phyloP scores from a whole-genome alignment of 257 asterid species.

The Nicotiana otophora region DNA sequence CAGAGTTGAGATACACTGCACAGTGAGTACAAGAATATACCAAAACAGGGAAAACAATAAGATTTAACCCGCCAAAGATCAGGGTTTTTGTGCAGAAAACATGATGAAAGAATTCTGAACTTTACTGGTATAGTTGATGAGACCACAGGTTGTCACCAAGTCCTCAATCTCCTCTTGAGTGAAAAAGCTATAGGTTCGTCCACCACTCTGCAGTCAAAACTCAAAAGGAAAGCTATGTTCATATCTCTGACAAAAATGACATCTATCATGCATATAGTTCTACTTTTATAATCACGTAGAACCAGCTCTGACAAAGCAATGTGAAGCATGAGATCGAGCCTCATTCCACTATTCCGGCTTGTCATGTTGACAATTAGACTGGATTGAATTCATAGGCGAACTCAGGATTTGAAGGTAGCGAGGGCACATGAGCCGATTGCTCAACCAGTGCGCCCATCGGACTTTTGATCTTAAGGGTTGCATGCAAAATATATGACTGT shows the following conservation, averaged over 20 bases:
- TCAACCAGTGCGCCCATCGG: too few species aligned
- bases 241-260: neutral
- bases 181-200: constrained; percentile 43
- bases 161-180: constrained; percentile 84
- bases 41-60: neutral
- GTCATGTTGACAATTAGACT: neutral
- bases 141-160: constrained; percentile 72
- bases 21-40: neutral
- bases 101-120: constrained; percentile 71
- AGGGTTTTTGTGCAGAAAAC: constrained; percentile 84
- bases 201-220: constrained; percentile 31
- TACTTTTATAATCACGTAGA: neutral
- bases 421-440: too few species aligned
- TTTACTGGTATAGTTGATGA: constrained; percentile 56
- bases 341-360: neutral
- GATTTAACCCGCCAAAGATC: constrained; percentile 10
- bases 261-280: neutral
- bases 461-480: too few species aligned
- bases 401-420: too few species aligned
- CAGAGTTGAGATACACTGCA: neutral
- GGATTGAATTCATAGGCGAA: too few species aligned
- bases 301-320: neutral
- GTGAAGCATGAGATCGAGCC: neutral
- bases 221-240: neutral
- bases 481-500: too few species aligned